A percentile compares a stretch with the other conserved stretches of the same genome.
Conservation (phyloP, 345 rosid species). For the Citrus trifoliata region DNA sequence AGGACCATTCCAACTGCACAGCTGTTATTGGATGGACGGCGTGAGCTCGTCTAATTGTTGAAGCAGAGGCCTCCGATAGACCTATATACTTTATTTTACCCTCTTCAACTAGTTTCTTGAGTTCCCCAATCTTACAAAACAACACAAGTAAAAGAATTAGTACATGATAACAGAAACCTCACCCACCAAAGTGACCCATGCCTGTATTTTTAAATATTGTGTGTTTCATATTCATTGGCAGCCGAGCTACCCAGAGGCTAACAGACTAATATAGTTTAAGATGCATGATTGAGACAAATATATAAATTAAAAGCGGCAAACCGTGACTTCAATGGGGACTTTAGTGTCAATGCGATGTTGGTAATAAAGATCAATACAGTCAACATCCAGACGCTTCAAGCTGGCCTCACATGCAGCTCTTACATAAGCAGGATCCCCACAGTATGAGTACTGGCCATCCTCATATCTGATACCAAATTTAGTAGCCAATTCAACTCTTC, state of each 20-base stretch:
- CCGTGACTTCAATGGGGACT: constrained; percentile 32
- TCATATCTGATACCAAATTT: constrained; percentile 24
- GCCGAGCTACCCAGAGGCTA: background rate
- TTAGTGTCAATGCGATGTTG: constrained; percentile 39
- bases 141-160: background rate
- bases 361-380: constrained; percentile 45
- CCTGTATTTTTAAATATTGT: no score
- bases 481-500: constrained; percentile 47
- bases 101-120: constrained; percentile 70
- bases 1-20: constrained; percentile 72
- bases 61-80: constrained; percentile 72
- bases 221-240: no score
- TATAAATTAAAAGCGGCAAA: constrained; percentile 11
- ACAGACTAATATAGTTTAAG: background rate
- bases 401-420: constrained; percentile 45
- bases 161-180: background rate
- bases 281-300: background rate
- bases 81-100: constrained; percentile 74
- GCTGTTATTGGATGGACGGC: constrained; percentile 77
- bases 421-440: constrained; percentile 41
- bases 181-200: background rate
- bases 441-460: constrained; percentile 6
- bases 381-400: constrained; percentile 37
- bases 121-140: constrained; percentile 39
- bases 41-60: constrained; percentile 77